Base-by-base conservation (phyloP, 2,329 filamentous ascomycete genomes). In the Claviceps fusiformis region DNA sequence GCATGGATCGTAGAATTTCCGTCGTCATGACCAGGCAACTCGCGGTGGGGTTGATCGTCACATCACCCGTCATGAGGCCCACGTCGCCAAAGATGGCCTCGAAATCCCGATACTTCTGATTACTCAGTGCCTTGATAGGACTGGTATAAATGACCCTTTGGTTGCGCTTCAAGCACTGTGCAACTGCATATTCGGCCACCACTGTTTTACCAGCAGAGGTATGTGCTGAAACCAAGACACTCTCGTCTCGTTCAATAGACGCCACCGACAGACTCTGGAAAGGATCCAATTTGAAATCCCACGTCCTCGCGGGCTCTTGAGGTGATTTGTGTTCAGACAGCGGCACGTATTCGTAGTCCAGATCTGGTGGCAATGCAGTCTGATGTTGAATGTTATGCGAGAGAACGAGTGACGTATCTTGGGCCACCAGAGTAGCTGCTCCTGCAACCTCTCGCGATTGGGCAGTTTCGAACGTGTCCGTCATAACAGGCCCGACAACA, bases 21-120 rank as follows among this genome's bases (percentile, higher is more conserved):
- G 93, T 98, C 0, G 93, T 98, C 93, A 98, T 98, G 65, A 98
- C 93, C 56, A 98, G 76, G 69, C 93, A 98, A 57, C 91, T 97
- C 15, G 93, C 93, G 3, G 93, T 97, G 4, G 95, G 95, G 69
- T 98, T 98, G 71, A 98, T 98, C 29, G 93, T 98, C 59, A 97
- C 92, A 79, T 98, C 93, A 65, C 93, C 93, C 5, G 93, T 98
- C 92, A 98, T 97, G 58, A 98, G 77, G 56, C 93, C 93, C 53
- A 96, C 92, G 67, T 98, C 93, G 57, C 91, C 92, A 73, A 98
- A 98, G 57, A 95, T 89, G 46, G 87, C 89, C 62, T 87, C 85
- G 70, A 98, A 98, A 67, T 98, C 93, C 75, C 93, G 81, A 70
- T 95, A 98, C 69, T 98, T 98, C 67, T 98, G 93, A 72, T 98